Evolutionary conservation across 257 asterid species (phyloP).

Genomic region (Ligustrum vulgare): DNA sequence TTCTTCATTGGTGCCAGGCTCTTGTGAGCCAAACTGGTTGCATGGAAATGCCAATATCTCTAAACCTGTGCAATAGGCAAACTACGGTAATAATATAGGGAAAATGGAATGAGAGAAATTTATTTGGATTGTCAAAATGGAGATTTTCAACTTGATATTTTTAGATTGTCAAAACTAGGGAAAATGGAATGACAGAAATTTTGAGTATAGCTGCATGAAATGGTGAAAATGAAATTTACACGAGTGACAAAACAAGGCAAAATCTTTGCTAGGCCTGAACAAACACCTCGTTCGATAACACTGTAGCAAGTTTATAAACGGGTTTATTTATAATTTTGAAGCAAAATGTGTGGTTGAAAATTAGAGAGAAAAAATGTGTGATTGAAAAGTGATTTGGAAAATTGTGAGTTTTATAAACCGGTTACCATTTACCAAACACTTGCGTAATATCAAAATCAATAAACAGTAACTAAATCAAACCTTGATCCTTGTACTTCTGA

Average conservation of each 20-base stretch:
- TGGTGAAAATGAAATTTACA: neutral
- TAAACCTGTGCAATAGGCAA: conserved; percentile 43
- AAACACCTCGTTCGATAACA: no score
- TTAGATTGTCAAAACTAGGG: neutral
- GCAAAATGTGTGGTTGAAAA: no score
- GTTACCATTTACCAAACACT: no score
- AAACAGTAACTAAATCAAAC: conserved; percentile 32
- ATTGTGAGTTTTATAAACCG: no score
- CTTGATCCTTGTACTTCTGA: conserved; percentile 79
- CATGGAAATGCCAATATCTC: conserved; percentile 97
- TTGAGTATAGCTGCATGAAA: neutral
- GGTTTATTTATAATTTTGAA: no score
- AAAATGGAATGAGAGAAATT: no score
- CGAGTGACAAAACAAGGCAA: neutral
- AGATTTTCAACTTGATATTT: neutral
- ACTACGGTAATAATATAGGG: neutral
- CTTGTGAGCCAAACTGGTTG: conserved; percentile 94
- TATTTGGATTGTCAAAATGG: neutral
- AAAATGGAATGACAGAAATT: neutral
- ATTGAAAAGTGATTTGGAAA: no score
- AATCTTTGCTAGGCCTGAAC: neutral
- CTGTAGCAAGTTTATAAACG: no score
- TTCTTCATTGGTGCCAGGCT: conserved; percentile 83
- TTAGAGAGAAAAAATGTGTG: no score
- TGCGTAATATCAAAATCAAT: neutral